phyloP scores from a whole-genome alignment of 345 rosid genomes.

The Sapria himalayana region DNA sequence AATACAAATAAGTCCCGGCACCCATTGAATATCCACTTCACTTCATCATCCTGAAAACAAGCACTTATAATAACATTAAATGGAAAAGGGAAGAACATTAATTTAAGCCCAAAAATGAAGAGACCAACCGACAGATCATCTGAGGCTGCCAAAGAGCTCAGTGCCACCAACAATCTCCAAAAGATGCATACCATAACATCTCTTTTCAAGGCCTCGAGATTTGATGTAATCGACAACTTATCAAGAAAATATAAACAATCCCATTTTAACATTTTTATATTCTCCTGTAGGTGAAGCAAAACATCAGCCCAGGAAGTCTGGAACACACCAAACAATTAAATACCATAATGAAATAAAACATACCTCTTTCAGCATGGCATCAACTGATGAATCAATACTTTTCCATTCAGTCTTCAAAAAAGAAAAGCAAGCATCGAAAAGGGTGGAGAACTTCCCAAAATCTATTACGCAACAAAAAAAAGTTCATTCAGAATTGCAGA shows the following conservation, averaged over 20 bases:
- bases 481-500: constrained; percentile 6
- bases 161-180: constrained; percentile 48
- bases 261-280: constrained; percentile 22
- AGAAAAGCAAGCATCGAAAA: constrained; percentile 52
- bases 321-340: constrained; percentile 1
- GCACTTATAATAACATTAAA: constrained; percentile 3
- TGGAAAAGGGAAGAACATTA: constrained; percentile 7
- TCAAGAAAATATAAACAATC: constrained; percentile 39
- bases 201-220: constrained; percentile 24
- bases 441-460: constrained; percentile 17
- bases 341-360: constrained; percentile 4
- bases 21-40: constrained; percentile 14
- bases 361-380: constrained; percentile 35
- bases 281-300: constrained; percentile 17
- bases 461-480: constrained; percentile 20
- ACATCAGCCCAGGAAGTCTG: constrained; percentile 5
- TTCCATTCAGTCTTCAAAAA: constrained; percentile 58
- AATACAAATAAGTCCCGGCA: constrained; percentile 40
- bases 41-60: constrained; percentile 28
- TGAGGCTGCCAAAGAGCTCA: constrained; percentile 16
- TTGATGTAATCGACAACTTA: constrained; percentile 26
- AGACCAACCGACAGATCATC: constrained; percentile 29
- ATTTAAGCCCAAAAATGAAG: constrained; percentile 7
- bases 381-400: constrained; percentile 18
- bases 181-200: constrained; percentile 34